Evolutionary conservation across 2,329 filamentous ascomycete species (phyloP).

Genomic region (Fusarium transvaalense): DNA sequence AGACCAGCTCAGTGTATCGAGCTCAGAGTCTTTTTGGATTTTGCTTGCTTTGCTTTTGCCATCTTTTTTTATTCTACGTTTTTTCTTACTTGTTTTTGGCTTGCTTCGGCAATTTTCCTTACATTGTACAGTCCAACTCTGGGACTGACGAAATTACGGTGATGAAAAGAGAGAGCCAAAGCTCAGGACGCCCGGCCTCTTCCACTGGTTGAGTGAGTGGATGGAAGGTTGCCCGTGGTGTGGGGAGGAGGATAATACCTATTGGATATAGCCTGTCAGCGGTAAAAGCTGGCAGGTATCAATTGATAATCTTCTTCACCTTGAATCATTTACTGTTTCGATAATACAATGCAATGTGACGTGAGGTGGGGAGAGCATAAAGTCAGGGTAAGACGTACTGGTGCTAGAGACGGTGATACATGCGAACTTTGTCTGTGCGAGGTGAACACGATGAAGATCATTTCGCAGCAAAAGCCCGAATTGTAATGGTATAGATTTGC

Average conservation of each 20-base stretch:
- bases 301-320: slow-evolving; percentile 43
- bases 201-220: slow-evolving; percentile 13
- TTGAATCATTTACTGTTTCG: slow-evolving; percentile 17
- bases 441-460: slow-evolving; percentile 17
- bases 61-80: slow-evolving; percentile 10
- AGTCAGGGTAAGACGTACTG: slow-evolving; percentile 25
- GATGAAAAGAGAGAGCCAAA: slow-evolving; percentile 43
- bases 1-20: slow-evolving; percentile 27
- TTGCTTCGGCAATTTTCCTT: slow-evolving; percentile 34
- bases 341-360: slow-evolving; percentile 10
- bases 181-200: slow-evolving; percentile 24
- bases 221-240: too few species aligned
- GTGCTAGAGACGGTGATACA: slow-evolving; percentile 27
- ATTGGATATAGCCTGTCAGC: slow-evolving; percentile 33
- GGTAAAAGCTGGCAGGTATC: slow-evolving; percentile 42
- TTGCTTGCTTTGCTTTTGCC: slow-evolving; percentile 21
- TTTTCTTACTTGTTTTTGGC: slow-evolving; percentile 28
- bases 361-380: background rate
- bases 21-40: slow-evolving; percentile 34
- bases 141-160: slow-evolving; percentile 50
- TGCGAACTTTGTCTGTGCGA: slow-evolving; percentile 25
- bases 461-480: slow-evolving; percentile 38
- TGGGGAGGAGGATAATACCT: slow-evolving; percentile 29
- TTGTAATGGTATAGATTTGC: slow-evolving; percentile 21
- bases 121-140: slow-evolving; percentile 42